These are phyloP conservation scores for Colletotrichum orbiculare DNA, from an alignment of 2,329 filamentous ascomycete species.

Conservation along the genomic window DNA sequence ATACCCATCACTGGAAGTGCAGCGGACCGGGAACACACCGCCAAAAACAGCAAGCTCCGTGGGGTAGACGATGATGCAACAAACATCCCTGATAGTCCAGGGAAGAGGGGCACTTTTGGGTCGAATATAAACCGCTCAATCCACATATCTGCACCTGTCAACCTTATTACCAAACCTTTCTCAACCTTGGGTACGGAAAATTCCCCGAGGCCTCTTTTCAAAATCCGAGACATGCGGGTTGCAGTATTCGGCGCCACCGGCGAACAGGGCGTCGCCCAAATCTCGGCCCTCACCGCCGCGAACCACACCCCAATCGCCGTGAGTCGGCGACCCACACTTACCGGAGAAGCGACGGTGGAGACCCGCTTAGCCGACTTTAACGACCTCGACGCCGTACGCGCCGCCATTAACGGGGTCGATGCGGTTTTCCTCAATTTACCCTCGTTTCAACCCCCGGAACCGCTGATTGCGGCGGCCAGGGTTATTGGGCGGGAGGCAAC, in stretches of 20 bases:
- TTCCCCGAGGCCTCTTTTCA: background rate
- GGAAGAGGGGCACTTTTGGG: too few species aligned
- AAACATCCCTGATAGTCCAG: too few species aligned
- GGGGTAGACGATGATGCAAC: too few species aligned
- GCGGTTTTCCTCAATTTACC: constrained; percentile 43
- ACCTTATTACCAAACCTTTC: too few species aligned
- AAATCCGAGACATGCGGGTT: constrained; percentile 39
- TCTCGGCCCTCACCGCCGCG: constrained; percentile 39
- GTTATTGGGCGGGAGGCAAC: constrained; percentile 64
- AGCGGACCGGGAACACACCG: too few species aligned
- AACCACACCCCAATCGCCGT: constrained; percentile 42
- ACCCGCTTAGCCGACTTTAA: constrained; percentile 40
- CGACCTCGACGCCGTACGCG: constrained; percentile 27
- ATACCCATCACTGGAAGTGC: too few species aligned
- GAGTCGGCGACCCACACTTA: constrained; percentile 38
- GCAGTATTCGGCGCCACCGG: constrained; percentile 44
- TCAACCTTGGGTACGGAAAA: too few species aligned
- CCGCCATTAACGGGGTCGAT: constrained; percentile 35
- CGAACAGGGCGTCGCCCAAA: constrained; percentile 42
- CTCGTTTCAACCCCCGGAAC: constrained; percentile 48
- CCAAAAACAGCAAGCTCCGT: too few species aligned
- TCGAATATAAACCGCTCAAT: too few species aligned
- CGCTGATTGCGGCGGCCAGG: constrained; percentile 65
- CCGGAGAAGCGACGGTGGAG: constrained; percentile 34
- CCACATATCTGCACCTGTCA: too few species aligned